A percentile compares a stretch with the other conserved stretches of the same genome.
Evolutionary conservation across 305 asterid species (phyloP).

Genomic region (Rubia occidens): DNA sequence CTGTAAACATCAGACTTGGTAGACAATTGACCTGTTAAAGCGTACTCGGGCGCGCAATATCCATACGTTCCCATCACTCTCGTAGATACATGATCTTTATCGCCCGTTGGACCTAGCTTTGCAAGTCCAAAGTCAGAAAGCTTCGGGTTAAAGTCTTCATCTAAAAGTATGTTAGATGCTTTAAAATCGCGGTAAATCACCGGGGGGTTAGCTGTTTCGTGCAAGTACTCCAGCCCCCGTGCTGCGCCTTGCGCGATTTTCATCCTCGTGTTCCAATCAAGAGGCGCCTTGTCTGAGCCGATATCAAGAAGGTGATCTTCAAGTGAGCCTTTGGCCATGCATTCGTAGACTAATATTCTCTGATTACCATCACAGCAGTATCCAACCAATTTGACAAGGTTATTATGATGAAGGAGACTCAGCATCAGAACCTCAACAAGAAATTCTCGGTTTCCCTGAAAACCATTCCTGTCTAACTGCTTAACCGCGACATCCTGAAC

Average conservation of each 20-base stretch:
- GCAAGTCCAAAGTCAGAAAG: slow-evolving; percentile 46
- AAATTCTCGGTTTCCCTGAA: slow-evolving; percentile 82
- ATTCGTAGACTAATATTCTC: slow-evolving; percentile 66
- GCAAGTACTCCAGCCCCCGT: slow-evolving; percentile 36
- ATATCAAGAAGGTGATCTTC: slow-evolving; percentile 72
- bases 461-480: slow-evolving; percentile 75
- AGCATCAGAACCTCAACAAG: slow-evolving; percentile 79
- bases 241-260: slow-evolving; percentile 37
- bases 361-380: slow-evolving; percentile 80
- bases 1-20: slow-evolving; percentile 37
- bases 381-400: slow-evolving; percentile 77
- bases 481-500: slow-evolving; percentile 77
- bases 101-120: slow-evolving; percentile 40
- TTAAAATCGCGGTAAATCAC: slow-evolving; percentile 43
- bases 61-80: slow-evolving; percentile 44
- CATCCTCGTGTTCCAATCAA: slow-evolving; percentile 38
- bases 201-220: slow-evolving; percentile 39
- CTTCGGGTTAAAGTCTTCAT: slow-evolving; percentile 28
- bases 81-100: slow-evolving; percentile 26
- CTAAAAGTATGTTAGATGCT: slow-evolving; percentile 40
- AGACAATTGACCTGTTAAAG: slow-evolving; percentile 30
- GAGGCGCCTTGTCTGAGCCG: slow-evolving; percentile 20
- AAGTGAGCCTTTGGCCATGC: slow-evolving; percentile 61
- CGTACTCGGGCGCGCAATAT: slow-evolving; percentile 40
- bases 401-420: slow-evolving; percentile 69